phyloP scores from a whole-genome alignment of 1,139 yeast genomes.

The Debaryomycetaceae sp. region DNA sequence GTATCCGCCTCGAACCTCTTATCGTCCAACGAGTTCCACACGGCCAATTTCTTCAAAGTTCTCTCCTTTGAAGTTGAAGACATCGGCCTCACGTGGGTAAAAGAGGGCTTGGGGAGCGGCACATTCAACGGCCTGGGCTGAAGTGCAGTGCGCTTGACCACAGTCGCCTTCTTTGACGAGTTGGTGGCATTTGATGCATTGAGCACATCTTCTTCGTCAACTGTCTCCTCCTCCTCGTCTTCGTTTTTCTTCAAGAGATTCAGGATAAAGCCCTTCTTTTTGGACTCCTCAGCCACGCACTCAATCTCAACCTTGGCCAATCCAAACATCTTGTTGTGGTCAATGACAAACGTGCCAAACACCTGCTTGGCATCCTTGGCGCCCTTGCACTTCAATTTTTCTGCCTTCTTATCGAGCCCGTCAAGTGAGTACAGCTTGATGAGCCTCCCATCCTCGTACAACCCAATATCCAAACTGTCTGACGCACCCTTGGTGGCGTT shows the following conservation, averaged over 20 bases:
- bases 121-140: constrained; percentile 15
- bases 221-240: constrained; percentile 13
- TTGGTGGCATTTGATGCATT: constrained; percentile 11
- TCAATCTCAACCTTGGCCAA: constrained; percentile 38
- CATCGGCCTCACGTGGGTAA: constrained; percentile 44
- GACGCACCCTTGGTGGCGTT: constrained; percentile 14
- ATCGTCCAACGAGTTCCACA: constrained; percentile 41
- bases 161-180: constrained; percentile 16
- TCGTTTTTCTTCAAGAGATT: constrained; percentile 24
- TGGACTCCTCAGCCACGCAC: constrained; percentile 24
- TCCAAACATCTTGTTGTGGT: constrained; percentile 47
- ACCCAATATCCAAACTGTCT: constrained; percentile 22
- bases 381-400: constrained; percentile 39
- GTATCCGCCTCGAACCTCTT: constrained; percentile 45
- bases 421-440: constrained; percentile 34
- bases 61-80: constrained; percentile 34
- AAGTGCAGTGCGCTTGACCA: constrained; percentile 10
- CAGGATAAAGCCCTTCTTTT: constrained; percentile 21
- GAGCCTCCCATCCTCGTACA: constrained; percentile 53
- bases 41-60: constrained; percentile 23
- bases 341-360: constrained; percentile 42
- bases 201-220: constrained; percentile 11
- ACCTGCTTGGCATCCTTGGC: constrained; percentile 28
- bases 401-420: constrained; percentile 30
- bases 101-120: constrained; percentile 25